These are phyloP conservation scores for Oligophagozyma castellii DNA, from an alignment of 1,139 yeast genomes.

Conservation along the genomic window DNA sequence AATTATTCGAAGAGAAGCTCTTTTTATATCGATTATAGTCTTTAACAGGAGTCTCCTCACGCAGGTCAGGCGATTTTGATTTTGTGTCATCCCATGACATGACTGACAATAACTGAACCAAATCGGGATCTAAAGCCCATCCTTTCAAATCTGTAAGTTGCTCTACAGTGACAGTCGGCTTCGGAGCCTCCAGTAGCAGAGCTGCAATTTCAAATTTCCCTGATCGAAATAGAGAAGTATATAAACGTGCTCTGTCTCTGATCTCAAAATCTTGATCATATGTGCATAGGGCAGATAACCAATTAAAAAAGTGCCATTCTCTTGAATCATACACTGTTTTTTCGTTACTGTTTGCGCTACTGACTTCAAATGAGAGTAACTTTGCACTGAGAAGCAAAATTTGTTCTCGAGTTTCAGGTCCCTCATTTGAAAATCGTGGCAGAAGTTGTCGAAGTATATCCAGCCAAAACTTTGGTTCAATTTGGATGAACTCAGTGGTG, in stretches of 20 bases:
- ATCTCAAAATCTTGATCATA: conserved; percentile 69
- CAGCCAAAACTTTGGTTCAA: conserved; percentile 48
- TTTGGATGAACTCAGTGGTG: conserved; percentile 59
- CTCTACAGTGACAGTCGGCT: conserved; percentile 28
- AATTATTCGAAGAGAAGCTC: conserved; percentile 21
- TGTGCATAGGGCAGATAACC: conserved; percentile 50
- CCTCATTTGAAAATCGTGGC: conserved; percentile 44
- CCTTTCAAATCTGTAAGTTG: background rate
- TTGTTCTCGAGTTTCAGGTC: conserved; percentile 50
- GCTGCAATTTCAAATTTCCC: conserved; percentile 48
- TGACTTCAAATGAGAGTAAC: conserved; percentile 40
- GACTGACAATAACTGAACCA: too few species aligned
- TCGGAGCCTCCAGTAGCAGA: conserved; percentile 70
- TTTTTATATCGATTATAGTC: conserved; percentile 19
- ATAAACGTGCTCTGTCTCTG: conserved; percentile 73
- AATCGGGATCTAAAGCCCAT: background rate
- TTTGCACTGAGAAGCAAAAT: conserved; percentile 65
- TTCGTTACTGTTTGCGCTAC: conserved; percentile 8
- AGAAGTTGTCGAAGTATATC: conserved; percentile 57
- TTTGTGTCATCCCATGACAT: background rate
- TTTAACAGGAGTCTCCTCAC: conserved; percentile 17
- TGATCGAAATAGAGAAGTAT: conserved; percentile 34
- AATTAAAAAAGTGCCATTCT: conserved; percentile 44
- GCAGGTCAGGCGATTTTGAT: conserved; percentile 4
- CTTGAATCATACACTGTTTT: conserved; percentile 24